Percentiles rank a stretch among this genome's conserved stretches.
phyloP scores from a whole-genome alignment of 345 rosid genomes.

The Eucalyptus curtisii region DNA sequence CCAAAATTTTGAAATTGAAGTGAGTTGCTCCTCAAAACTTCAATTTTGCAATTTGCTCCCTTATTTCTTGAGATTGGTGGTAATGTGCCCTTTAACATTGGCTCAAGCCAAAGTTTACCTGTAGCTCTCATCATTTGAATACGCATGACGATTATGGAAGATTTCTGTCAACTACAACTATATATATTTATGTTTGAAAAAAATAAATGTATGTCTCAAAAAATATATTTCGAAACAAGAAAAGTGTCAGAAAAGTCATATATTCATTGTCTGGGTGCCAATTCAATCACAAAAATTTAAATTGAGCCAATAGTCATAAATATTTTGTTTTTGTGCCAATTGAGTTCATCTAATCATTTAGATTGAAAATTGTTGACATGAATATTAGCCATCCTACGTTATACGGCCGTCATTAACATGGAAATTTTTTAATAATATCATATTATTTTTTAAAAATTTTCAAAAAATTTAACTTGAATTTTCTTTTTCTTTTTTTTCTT shows the following conservation, averaged over 20 bases:
- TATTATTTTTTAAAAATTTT: too few species aligned
- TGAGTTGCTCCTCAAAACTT: not conserved
- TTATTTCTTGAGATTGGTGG: not conserved
- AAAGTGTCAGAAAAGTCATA: accelerated
- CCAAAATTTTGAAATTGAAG: not conserved
- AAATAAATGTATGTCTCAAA: accelerated
- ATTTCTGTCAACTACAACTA: not conserved
- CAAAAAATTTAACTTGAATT: too few species aligned
- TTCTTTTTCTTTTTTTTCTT: too few species aligned
- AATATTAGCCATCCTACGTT: too few species aligned
- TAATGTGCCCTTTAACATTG: not conserved
- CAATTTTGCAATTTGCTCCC: not conserved
- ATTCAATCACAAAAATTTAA: too few species aligned
- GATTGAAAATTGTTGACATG: too few species aligned
- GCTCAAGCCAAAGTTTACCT: not conserved
- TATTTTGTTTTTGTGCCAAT: too few species aligned
- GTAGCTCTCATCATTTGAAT: not conserved
- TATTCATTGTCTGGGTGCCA: too few species aligned
- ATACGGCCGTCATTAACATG: accelerated
- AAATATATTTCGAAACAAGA: not conserved
- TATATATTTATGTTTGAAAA: not conserved
- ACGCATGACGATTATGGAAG: not conserved
- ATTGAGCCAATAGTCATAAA: too few species aligned
- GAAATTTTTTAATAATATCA: too few species aligned
- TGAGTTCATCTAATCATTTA: too few species aligned